Percentiles rank a stretch among this genome's conserved stretches.
These are phyloP conservation scores for Hyaloperonospora arabidopsidis DNA, from an alignment of 352 stramenopile species.

Conservation along the genomic window DNA sequence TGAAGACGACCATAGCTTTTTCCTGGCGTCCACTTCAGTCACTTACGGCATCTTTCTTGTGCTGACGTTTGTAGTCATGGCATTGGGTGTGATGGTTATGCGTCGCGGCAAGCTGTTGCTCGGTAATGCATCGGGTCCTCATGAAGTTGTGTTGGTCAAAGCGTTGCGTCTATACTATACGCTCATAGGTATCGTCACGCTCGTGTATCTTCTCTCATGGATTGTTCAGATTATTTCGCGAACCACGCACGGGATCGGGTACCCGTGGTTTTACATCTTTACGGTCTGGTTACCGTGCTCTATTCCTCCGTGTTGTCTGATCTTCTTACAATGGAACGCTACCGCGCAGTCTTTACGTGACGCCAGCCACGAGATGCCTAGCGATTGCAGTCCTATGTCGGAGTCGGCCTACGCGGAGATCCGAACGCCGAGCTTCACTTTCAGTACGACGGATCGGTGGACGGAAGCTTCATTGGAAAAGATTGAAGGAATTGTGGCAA, in stretches of 20 bases:
- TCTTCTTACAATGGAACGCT: constrained; percentile 85
- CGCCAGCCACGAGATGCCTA: constrained; percentile 33
- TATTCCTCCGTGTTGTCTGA: constrained; percentile 79
- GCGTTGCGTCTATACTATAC: constrained; percentile 82
- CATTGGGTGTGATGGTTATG: constrained; percentile 82
- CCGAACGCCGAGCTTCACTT: constrained; percentile 67
- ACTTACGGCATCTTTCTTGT: constrained; percentile 74
- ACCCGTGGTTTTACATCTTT: constrained; percentile 87
- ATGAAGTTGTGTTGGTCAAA: constrained; percentile 76
- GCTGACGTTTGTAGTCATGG: constrained; percentile 73
- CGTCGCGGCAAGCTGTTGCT: constrained; percentile 65
- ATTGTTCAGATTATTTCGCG: constrained; percentile 74
- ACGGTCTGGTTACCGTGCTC: constrained; percentile 80
- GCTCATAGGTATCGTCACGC: constrained; percentile 77
- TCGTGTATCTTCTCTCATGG: constrained; percentile 81
- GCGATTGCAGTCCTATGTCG: constrained; percentile 44
- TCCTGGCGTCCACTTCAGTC: constrained; percentile 69
- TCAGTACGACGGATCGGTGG: constrained; percentile 60
- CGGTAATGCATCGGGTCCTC: constrained; percentile 55
- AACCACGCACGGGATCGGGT: constrained; percentile 48
- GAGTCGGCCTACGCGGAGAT: constrained; percentile 68
- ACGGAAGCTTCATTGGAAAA: constrained; percentile 38
- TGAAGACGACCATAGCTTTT: constrained; percentile 60
- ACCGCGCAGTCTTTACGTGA: constrained; percentile 77
- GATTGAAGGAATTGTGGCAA: constrained; percentile 38